Conservation (phyloP, 225 moss, liverwort and hornwort species). For the Marchantia polymorpha region DNA sequence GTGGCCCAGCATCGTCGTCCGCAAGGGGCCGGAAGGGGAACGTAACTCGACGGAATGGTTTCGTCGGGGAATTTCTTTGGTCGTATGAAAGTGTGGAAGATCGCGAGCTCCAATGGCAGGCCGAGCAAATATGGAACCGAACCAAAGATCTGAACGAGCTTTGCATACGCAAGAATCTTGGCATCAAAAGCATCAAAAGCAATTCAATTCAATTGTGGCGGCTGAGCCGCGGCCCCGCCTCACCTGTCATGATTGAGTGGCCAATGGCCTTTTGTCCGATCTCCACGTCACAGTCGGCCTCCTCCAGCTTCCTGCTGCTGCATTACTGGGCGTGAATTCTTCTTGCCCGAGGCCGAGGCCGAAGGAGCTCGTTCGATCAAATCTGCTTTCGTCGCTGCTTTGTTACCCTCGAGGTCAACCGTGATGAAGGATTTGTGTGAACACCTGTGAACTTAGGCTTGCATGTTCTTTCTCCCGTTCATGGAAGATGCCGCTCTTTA, state of each 20-base stretch:
- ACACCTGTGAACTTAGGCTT: neutral
- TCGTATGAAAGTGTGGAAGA: no score
- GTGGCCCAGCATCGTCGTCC: no score
- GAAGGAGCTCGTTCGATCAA: neutral
- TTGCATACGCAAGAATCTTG: constrained; percentile 2
- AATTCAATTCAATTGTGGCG: neutral
- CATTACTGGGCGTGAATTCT: neutral
- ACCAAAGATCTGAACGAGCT: neutral
- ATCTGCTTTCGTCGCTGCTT: neutral
- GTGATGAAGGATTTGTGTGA: neutral
- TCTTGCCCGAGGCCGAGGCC: neutral
- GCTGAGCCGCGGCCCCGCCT: neutral
- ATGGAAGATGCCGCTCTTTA: neutral
- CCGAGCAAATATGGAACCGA: no score
- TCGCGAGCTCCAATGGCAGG: no score
- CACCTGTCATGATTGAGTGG: neutral
- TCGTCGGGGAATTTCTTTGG: no score
- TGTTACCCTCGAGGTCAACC: neutral
- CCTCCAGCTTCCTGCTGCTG: neutral
- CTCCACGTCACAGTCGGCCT: neutral
- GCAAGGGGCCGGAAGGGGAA: no score
- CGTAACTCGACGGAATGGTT: no score
- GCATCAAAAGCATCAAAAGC: neutral
- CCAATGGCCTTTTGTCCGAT: neutral
- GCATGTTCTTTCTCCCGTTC: neutral